These are phyloP conservation scores for Ettlia oleoabundans DNA, from an alignment of 139 green algal genomes.

Conservation along the genomic window DNA sequence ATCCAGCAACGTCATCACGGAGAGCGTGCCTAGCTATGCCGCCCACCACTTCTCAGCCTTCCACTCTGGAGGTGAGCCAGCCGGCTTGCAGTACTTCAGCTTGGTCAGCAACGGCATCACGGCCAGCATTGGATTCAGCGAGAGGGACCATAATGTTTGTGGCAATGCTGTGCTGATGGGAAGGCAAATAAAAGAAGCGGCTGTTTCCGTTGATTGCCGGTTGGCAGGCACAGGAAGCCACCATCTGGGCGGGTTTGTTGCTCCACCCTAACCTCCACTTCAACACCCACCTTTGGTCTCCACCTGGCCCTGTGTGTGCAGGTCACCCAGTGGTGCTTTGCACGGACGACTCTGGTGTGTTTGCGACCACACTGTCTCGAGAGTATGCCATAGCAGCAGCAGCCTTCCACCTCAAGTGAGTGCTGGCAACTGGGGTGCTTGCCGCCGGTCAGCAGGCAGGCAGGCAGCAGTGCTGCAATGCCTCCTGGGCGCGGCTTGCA, in stretches of 20 bases:
- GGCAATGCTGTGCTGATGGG: too few species aligned
- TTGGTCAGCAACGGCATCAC: too few species aligned
- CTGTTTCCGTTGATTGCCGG: too few species aligned
- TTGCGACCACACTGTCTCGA: slow-evolving; percentile 63
- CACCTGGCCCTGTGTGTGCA: slow-evolving; percentile 32
- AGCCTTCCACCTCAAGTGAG: slow-evolving; percentile 48
- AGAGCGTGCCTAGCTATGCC: slow-evolving; percentile 60
- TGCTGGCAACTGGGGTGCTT: neutral
- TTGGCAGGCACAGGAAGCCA: too few species aligned
- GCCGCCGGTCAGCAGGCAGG: neutral
- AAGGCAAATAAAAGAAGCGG: too few species aligned
- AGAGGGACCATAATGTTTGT: too few species aligned
- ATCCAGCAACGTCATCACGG: slow-evolving; percentile 60
- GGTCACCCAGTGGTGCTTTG: slow-evolving; percentile 82
- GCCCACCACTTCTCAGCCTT: slow-evolving; percentile 79
- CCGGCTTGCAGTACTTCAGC: neutral
- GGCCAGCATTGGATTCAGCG: too few species aligned
- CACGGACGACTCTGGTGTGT: slow-evolving; percentile 84
- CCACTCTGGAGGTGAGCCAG: slow-evolving; percentile 38
- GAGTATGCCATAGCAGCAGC: slow-evolving; percentile 66
- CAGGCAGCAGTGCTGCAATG: neutral
- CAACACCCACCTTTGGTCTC: too few species aligned
- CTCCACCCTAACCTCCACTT: too few species aligned
- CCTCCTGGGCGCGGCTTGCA: neutral
- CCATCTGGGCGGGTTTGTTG: too few species aligned